Evolutionary conservation across 2,329 filamentous ascomycete species (phyloP), one percentile per base, ranked within the genome.

Genomic region (Aspergillus candidus): DNA sequence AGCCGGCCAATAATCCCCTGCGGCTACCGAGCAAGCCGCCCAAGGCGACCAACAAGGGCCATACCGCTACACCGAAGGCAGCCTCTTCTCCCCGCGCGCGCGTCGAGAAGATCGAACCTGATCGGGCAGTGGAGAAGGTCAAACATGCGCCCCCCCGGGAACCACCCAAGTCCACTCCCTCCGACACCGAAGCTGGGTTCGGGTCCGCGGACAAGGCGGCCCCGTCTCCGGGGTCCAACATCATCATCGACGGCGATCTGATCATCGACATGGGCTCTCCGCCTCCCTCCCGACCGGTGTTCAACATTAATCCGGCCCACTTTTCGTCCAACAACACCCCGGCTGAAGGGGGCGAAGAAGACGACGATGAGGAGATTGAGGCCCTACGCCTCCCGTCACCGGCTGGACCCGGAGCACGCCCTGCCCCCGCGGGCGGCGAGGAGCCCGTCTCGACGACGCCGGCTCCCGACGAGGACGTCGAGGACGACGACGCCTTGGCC

Each of bases 401-500:
- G 14, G 62, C 58, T 27, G 43, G 57, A 34, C 48, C 58, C 39
- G 53, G 49, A 15, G 51, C 49, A 22, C 43, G 49, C 8, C 33
- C 50, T 29, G 42, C 45, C 6, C 41, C 44, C 10, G 36, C 52
- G 7, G 48, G 47, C 11, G 43, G 53, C 11, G 42, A 41, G 18
- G 55, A 54, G 12, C 40, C 52, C 11, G 47, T 27, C 10, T 36
- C 49, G 5, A 40, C 40, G 35, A 57, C 61, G n/a, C 49, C 48
- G n/a, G 49, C 49, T 14, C 44, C 54, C 5, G 53, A 62, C 31
- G 63, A 63, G 10, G 59, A 65, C 1, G 44, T 55, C 13, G 55
- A 63, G 36, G 63, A 71, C 37, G 77, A 77, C 46, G 76, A 77
- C 55, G 71, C 75, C 22, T 61, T 82, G 33, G 77, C 77, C 42